Evolutionary conservation across 2,329 filamentous ascomycete genomes (phyloP).

Genomic region (Paracamarosporium sp.): DNA sequence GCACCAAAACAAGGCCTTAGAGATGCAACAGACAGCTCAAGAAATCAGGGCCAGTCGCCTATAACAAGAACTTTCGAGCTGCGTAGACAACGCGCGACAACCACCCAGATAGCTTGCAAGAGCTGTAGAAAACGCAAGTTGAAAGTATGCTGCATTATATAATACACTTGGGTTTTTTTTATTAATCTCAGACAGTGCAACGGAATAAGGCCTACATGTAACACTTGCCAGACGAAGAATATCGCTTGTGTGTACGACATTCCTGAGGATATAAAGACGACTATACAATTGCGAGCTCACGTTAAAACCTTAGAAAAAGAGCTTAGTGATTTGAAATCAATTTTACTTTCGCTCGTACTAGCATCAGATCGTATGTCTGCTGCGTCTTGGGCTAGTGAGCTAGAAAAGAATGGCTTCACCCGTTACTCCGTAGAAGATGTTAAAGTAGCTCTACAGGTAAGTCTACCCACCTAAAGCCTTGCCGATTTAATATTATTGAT

Average conservation of each 20-base stretch:
- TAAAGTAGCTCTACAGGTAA: conserved; percentile 43
- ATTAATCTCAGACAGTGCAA: conserved; percentile 39
- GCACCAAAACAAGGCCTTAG: conserved; percentile 45
- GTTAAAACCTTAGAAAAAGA: conserved; percentile 46
- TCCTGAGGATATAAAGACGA: conserved; percentile 47
- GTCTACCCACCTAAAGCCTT: not conserved
- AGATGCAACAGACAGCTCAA: conserved; percentile 36
- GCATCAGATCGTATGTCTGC: conserved; percentile 42
- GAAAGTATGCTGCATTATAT: conserved; percentile 30
- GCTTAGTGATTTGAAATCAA: conserved; percentile 47
- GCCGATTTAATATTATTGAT: conserved; percentile 14
- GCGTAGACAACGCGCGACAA: conserved; percentile 45
- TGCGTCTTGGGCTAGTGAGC: conserved; percentile 43
- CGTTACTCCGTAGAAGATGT: conserved; percentile 47
- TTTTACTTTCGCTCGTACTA: conserved; percentile 42
- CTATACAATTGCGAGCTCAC: conserved; percentile 46
- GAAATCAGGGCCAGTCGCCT: conserved; percentile 42
- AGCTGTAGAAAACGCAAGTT: conserved; percentile 49
- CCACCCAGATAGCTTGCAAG: conserved; percentile 48
- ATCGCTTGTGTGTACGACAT: conserved; percentile 47
- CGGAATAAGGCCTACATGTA: conserved; percentile 47
- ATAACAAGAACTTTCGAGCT: conserved; percentile 46
- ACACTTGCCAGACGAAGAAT: conserved; percentile 48
- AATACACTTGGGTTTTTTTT: not conserved
- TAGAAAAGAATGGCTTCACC: conserved; percentile 46